These are phyloP conservation scores for Sporisorium sorghi DNA, from an alignment of 1,284 basidiomycete species.

Conservation along the genomic window DNA sequence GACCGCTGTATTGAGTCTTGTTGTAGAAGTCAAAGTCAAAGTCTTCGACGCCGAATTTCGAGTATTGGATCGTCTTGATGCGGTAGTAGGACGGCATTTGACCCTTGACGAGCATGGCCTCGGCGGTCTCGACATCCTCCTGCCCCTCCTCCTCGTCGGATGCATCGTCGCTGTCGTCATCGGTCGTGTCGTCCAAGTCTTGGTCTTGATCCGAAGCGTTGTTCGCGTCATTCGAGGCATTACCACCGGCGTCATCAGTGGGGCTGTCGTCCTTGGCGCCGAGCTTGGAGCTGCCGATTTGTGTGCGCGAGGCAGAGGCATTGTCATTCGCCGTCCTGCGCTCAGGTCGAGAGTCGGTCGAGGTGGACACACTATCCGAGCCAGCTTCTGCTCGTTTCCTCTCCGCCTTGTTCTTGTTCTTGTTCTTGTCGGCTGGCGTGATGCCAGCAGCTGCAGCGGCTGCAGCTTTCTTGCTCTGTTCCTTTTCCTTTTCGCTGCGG, in stretches of 20 bases:
- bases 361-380: constrained; percentile 21
- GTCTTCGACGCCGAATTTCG: constrained; percentile 98
- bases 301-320: constrained; percentile 1
- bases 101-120: constrained; percentile 40
- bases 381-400: constrained; percentile 31
- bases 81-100: constrained; percentile 84
- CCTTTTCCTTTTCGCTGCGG: constrained; percentile 79
- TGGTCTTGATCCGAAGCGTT: constrained; percentile 5
- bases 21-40: constrained; percentile 85
- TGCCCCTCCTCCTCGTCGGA: constrained; percentile 50
- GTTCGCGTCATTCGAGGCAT: not conserved
- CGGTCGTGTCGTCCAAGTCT: constrained; percentile 5
- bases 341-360: constrained; percentile 24
- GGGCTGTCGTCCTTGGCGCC: constrained; percentile 11
- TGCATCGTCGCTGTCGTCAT: constrained; percentile 28
- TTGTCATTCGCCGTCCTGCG: constrained; percentile 10
- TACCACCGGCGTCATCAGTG: constrained; percentile 1
- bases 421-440: constrained; percentile 36
- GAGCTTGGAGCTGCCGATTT: constrained; percentile 11
- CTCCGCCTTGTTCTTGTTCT: constrained; percentile 49
- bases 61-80: constrained; percentile 96
- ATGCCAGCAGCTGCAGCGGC: constrained; percentile 42
- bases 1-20: constrained; percentile 82
- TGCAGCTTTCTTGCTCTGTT: constrained; percentile 59
- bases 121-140: constrained; percentile 43